phyloP scores from a whole-genome alignment of 2,329 filamentous ascomycete species.

The Trichoderma arundinaceum region DNA sequence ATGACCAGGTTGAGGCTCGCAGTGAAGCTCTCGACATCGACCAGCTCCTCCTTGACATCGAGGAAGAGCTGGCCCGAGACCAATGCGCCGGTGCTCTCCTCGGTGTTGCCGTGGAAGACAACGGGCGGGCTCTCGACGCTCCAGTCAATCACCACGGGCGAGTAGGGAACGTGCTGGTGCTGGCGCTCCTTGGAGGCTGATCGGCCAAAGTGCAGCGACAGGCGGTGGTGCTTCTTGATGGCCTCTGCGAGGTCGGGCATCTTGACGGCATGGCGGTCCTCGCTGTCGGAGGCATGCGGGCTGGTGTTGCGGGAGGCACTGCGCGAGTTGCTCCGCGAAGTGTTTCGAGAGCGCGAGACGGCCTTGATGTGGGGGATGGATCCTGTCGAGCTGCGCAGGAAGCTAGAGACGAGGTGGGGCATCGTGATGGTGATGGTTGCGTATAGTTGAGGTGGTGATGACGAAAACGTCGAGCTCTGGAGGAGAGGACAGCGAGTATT shows the following conservation, averaged over 20 bases:
- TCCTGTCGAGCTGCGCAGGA: conserved; percentile 63
- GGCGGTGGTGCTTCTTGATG: conserved; percentile 51
- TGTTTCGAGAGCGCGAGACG: conserved; percentile 41
- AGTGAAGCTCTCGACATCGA: conserved; percentile 73
- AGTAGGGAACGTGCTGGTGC: conserved; percentile 45
- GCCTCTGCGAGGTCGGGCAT: conserved; percentile 48
- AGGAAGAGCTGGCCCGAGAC: conserved; percentile 84
- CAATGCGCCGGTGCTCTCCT: conserved; percentile 80
- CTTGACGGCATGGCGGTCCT: conserved; percentile 46
- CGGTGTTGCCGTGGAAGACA: conserved; percentile 77
- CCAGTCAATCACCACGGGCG: conserved; percentile 55
- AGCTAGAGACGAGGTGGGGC: conserved; percentile 64
- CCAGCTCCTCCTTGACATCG: conserved; percentile 67
- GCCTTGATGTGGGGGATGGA: conserved; percentile 58
- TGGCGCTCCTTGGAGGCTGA: conserved; percentile 45
- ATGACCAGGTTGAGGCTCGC: conserved; percentile 74
- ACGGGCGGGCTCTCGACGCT: conserved; percentile 85
- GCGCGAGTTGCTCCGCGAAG: conserved; percentile 40
- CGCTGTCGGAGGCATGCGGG: conserved; percentile 46
- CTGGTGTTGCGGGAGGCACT: conserved; percentile 42
- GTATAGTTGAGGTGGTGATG: conserved; percentile 10
- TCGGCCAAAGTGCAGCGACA: conserved; percentile 49
- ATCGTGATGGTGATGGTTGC: conserved; percentile 45
- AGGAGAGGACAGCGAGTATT: not conserved
- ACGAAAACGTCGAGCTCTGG: conserved; percentile 9